A percentile compares a stretch with the other conserved stretches of the same genome.
phyloP scores from a whole-genome alignment of 2,329 filamentous ascomycete species.

The Botrytis squamosa region DNA sequence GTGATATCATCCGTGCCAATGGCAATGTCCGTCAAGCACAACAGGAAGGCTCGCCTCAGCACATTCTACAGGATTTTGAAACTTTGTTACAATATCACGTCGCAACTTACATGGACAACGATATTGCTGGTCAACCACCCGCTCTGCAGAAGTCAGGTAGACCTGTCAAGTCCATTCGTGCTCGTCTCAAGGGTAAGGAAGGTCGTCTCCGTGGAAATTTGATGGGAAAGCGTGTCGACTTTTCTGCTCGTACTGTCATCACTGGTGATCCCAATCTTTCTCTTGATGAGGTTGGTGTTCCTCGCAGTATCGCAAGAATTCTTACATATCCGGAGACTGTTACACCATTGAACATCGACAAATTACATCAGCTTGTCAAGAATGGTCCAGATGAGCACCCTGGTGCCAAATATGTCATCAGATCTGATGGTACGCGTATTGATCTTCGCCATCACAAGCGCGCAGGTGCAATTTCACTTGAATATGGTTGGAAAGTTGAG shows the following conservation, averaged over 20 bases:
- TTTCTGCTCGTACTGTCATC: constrained; percentile 98
- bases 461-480: constrained; percentile 75
- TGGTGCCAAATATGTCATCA: constrained; percentile 93
- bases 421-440: constrained; percentile 89
- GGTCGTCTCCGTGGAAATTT: constrained; percentile 95
- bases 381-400: constrained; percentile 95
- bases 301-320: constrained; percentile 86
- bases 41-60: constrained; percentile 84
- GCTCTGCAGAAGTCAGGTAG: constrained; percentile 96
- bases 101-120: constrained; percentile 99
- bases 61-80: constrained; percentile 90
- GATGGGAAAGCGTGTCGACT: constrained; percentile 99
- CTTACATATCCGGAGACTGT: constrained; percentile 97
- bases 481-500: constrained; percentile 99
- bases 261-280: constrained; percentile 97
- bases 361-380: constrained; percentile 82
- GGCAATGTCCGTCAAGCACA: constrained; percentile 90
- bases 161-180: constrained; percentile 93
- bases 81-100: constrained; percentile 94
- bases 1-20: constrained; percentile 97
- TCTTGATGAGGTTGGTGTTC: constrained; percentile 95
- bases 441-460: constrained; percentile 92
- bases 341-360: constrained; percentile 95
- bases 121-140: constrained; percentile 92
- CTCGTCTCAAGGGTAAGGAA: constrained; percentile 98